A percentile compares a stretch with the other conserved stretches of the same genome.
phyloP scores from a whole-genome alignment of 257 asterid species.

The Misopates orontium region DNA sequence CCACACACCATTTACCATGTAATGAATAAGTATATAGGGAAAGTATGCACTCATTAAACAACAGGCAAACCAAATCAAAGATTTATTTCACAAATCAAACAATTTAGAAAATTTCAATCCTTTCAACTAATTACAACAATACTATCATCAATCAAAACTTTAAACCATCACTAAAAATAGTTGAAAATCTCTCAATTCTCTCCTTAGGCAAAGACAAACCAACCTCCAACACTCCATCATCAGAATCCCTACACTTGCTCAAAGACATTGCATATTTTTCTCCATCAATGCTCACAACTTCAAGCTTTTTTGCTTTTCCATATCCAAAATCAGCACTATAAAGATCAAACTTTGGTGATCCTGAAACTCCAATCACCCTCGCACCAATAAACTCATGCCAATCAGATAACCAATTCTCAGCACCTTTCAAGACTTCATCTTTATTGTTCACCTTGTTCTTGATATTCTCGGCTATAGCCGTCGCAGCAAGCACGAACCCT shows the following conservation, averaged over 20 bases:
- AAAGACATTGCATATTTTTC: constrained; percentile 38
- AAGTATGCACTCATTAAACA: too few species aligned
- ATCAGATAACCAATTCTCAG: constrained; percentile 41
- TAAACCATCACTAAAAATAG: too few species aligned
- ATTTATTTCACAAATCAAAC: too few species aligned
- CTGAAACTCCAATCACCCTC: constrained; percentile 34
- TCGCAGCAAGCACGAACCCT: constrained; percentile 45
- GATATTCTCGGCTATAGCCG: constrained; percentile 38
- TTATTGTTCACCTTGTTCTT: constrained; percentile 25
- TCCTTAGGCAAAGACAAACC: too few species aligned
- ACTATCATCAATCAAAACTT: too few species aligned
- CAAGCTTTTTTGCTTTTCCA: constrained; percentile 47
- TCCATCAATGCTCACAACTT: constrained; percentile 39
- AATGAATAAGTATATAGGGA: too few species aligned
- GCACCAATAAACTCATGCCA: neutral
- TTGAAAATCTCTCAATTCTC: too few species aligned
- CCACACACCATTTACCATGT: too few species aligned
- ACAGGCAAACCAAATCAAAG: too few species aligned
- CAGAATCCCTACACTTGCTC: constrained; percentile 32
- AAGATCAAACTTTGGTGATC: constrained; percentile 50
- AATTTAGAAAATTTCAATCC: too few species aligned
- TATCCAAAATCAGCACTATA: constrained; percentile 48
- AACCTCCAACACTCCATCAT: constrained; percentile 52
- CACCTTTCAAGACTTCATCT: constrained; percentile 29
- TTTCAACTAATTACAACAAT: too few species aligned